These are phyloP conservation scores for Hypoxylon trugodes DNA, from an alignment of 495 filamentous ascomycete genomes.

Conservation along the genomic window DNA sequence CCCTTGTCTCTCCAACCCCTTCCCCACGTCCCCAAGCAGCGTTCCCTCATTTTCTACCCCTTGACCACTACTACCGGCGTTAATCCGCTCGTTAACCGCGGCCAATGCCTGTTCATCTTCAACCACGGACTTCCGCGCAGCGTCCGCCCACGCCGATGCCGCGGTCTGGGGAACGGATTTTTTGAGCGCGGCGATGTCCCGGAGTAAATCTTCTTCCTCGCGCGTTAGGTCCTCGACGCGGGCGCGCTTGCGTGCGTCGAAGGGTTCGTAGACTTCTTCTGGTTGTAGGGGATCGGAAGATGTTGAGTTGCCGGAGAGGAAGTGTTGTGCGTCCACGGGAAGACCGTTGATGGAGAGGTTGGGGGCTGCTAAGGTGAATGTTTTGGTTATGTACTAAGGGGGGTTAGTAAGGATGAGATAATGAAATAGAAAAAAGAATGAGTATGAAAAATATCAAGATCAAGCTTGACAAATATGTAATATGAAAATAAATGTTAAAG, in stretches of 20 bases:
- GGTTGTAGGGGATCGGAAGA: conserved; percentile 44
- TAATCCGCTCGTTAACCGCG: conserved; percentile 37
- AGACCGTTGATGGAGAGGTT: conserved; percentile 88
- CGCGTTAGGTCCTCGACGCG: conserved; percentile 71
- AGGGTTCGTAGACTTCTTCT: conserved; percentile 75
- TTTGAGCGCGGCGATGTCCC: conserved; percentile 74
- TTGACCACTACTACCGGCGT: conserved; percentile 23
- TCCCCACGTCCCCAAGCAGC: conserved; percentile 33
- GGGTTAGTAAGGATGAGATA: conserved; percentile 5
- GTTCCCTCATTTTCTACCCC: conserved; percentile 35
- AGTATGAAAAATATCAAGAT: conserved; percentile 4
- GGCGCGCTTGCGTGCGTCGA: conserved; percentile 74
- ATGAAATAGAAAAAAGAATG: neutral
- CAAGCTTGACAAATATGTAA: conserved; percentile 41
- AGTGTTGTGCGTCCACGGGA: conserved; percentile 54
- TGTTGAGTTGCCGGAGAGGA: conserved; percentile 51
- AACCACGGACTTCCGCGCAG: conserved; percentile 53
- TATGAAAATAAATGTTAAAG: conserved; percentile 33
- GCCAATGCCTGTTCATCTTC: conserved; percentile 59
- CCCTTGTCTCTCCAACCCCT: conserved; percentile 55
- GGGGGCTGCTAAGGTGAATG: conserved; percentile 71
- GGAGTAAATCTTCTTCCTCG: conserved; percentile 77
- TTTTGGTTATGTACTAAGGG: conserved; percentile 74
- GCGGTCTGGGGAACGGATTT: conserved; percentile 70
- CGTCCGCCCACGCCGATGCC: conserved; percentile 62